phyloP scores from a whole-genome alignment of 805 yeast genomes.

The Hanseniaspora guilliermondii region DNA sequence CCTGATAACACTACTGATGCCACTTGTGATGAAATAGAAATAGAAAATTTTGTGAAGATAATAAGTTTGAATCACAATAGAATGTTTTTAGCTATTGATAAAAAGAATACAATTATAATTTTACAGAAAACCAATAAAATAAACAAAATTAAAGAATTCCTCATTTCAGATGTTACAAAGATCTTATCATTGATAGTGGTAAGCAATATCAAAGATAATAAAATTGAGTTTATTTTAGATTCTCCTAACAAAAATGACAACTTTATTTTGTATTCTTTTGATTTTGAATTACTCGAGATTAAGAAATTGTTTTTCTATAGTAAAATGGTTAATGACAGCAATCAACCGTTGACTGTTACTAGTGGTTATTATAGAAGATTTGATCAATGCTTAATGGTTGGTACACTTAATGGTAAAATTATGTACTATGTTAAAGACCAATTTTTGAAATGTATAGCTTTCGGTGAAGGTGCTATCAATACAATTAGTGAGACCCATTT shows the following conservation, averaged over 20 bases:
- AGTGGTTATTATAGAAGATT: background rate
- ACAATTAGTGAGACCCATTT: background rate
- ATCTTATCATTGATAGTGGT: background rate
- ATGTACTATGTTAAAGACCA: background rate
- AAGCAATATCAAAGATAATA: background rate
- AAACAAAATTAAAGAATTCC: background rate
- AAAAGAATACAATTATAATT: background rate
- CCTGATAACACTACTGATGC: too few species aligned
- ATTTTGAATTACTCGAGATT: background rate
- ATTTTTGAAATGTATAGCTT: background rate
- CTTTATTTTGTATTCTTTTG: background rate
- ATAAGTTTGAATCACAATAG: background rate
- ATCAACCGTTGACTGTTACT: constrained; percentile 2
- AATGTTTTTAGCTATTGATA: constrained; percentile 2
- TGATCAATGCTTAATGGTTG: background rate
- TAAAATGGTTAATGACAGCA: background rate
- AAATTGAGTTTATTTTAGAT: background rate
- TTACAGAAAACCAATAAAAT: background rate
- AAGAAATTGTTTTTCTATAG: background rate
- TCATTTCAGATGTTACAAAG: background rate
- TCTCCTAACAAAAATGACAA: constrained; percentile 6
- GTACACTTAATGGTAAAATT: constrained; percentile 5
- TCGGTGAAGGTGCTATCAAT: background rate
- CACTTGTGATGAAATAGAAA: background rate
- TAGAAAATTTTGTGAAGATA: background rate